These are phyloP conservation scores for Colletotrichum sansevieriae DNA, from an alignment of 2,329 filamentous ascomycete genomes.

Conservation along the genomic window DNA sequence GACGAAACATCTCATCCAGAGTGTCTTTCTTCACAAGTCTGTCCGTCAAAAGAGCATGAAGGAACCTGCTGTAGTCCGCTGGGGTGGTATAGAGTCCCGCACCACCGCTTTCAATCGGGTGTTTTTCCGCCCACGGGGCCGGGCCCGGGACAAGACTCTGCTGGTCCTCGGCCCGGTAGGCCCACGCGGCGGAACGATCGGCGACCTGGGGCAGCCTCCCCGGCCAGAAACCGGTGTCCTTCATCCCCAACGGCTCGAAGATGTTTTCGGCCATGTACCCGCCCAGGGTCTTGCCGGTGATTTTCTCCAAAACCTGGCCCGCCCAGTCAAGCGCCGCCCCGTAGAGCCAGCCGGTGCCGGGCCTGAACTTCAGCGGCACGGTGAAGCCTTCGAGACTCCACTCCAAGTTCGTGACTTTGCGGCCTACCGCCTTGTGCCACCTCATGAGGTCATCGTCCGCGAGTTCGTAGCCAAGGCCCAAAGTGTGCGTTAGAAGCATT, in stretches of 20 bases:
- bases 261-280: slow-evolving; percentile 54
- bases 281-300: slow-evolving; percentile 53
- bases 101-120: slow-evolving; percentile 57
- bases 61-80: slow-evolving; percentile 54
- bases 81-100: slow-evolving; percentile 58
- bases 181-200: slow-evolving; percentile 43
- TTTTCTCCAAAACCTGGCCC: slow-evolving; percentile 57
- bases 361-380: slow-evolving; percentile 58
- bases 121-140: slow-evolving; percentile 46
- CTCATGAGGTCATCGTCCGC: slow-evolving; percentile 54
- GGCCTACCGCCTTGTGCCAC: slow-evolving; percentile 55
- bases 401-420: slow-evolving; percentile 49
- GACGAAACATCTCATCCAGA: slow-evolving; percentile 53
- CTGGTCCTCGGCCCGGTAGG: slow-evolving; percentile 43
- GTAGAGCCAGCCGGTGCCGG: slow-evolving; percentile 64
- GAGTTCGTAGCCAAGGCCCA: slow-evolving; percentile 60
- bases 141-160: slow-evolving; percentile 43
- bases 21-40: slow-evolving; percentile 49
- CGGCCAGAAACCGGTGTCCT: slow-evolving; percentile 54
- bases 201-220: slow-evolving; percentile 45
- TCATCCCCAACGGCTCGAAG: slow-evolving; percentile 53
- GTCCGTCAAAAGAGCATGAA: slow-evolving; percentile 51
- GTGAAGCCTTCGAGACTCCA: slow-evolving; percentile 54
- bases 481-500: slow-evolving; percentile 63
- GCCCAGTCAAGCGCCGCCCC: slow-evolving; percentile 62